These are phyloP conservation scores for Candida vartiovaarae DNA, from an alignment of 805 yeast genomes.

Conservation along the genomic window DNA sequence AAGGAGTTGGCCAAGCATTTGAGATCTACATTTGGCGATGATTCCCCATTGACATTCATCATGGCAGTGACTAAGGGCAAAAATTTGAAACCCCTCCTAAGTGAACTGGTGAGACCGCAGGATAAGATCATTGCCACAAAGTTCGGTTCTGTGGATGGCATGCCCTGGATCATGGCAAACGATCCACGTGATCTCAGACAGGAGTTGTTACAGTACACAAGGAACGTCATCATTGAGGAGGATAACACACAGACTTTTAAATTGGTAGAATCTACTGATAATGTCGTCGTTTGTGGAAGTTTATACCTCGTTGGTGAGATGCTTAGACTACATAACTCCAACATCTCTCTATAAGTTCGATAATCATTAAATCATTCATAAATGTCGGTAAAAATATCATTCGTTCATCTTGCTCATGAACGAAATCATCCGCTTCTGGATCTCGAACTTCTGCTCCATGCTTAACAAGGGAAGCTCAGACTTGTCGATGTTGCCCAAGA, in stretches of 20 bases:
- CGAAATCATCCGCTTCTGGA: not conserved
- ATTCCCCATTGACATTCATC: conserved; percentile 38
- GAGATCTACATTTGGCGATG: conserved; percentile 38
- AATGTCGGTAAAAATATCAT: too few species aligned
- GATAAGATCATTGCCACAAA: conserved; percentile 58
- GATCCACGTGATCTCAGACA: conserved; percentile 21
- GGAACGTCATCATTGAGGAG: conserved; percentile 21
- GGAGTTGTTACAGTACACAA: conserved; percentile 22
- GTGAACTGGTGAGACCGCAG: conserved; percentile 37
- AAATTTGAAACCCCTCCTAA: conserved; percentile 42
- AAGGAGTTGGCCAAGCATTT: conserved; percentile 39
- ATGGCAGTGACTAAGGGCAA: conserved; percentile 77
- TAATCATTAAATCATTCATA: too few species aligned
- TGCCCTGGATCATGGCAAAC: conserved; percentile 85
- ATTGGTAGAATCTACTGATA: conserved; percentile 13
- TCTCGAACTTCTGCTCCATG: not conserved
- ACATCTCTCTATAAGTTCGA: not conserved
- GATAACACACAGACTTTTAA: conserved; percentile 24
- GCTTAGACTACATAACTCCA: conserved; percentile 29
- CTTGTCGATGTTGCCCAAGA: too few species aligned
- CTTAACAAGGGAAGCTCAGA: not conserved
- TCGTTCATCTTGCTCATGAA: not conserved
- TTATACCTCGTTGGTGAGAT: conserved; percentile 59
- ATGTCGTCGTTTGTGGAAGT: conserved; percentile 60
- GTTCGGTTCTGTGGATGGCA: conserved; percentile 70